Percentiles rank a stretch among this genome's conserved stretches.
Conservation (phyloP, 2,329 filamentous ascomycete genomes). For the Epichloe baconii region DNA sequence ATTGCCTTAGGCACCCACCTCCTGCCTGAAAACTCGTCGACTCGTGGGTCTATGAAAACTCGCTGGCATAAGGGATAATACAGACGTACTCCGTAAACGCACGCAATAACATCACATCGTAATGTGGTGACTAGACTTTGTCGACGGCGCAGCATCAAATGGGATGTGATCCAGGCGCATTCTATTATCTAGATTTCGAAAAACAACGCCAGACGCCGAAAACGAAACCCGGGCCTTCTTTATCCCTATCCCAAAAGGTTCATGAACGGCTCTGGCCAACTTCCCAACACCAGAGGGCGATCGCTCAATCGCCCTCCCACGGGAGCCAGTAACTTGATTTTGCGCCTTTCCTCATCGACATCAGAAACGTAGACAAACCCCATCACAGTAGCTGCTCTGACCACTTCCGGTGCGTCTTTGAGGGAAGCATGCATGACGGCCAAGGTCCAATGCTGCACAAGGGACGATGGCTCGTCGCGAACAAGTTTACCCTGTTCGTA, state of each 20-base stretch:
- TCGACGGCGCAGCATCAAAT: too few species aligned
- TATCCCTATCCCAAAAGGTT: conserved; percentile 48
- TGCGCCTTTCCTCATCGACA: conserved; percentile 72
- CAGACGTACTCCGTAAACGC: too few species aligned
- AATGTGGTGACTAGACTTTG: too few species aligned
- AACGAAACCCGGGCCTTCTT: too few species aligned
- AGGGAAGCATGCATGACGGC: conserved; percentile 69
- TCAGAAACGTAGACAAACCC: conserved; percentile 90
- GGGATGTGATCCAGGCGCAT: too few species aligned
- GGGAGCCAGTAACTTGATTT: conserved; percentile 70
- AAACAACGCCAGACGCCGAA: too few species aligned
- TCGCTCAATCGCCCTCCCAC: conserved; percentile 70
- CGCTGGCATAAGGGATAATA: too few species aligned
- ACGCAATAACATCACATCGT: too few species aligned
- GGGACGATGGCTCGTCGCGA: conserved; percentile 49
- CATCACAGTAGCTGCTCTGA: conserved; percentile 73
- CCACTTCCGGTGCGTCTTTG: conserved; percentile 55
- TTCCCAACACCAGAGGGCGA: conserved; percentile 69
- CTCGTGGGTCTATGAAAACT: too few species aligned
- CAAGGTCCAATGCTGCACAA: conserved; percentile 69
- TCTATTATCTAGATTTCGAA: too few species aligned
- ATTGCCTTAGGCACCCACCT: too few species aligned
- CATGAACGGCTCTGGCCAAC: conserved; percentile 74
- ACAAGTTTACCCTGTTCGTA: conserved; percentile 36
- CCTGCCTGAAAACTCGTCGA: too few species aligned